phyloP scores from a whole-genome alignment of 2,329 filamentous ascomycete genomes.

The Cryphonectria japonica region DNA sequence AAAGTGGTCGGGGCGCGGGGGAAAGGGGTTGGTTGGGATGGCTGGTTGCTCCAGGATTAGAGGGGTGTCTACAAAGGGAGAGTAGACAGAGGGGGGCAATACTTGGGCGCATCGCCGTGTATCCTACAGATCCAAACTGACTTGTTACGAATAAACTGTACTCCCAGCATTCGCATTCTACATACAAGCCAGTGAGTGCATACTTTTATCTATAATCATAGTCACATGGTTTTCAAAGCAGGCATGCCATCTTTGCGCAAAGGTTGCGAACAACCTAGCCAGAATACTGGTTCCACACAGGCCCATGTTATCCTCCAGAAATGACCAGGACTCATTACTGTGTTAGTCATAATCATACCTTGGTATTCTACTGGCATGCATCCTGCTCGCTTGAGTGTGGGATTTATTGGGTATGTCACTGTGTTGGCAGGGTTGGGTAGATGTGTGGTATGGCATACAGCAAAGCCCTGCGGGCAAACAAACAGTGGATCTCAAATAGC shows the following conservation, averaged over 20 bases:
- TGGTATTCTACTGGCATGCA: too few species aligned
- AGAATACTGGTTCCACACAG: too few species aligned
- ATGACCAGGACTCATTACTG: not conserved
- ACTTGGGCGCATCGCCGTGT: not conserved
- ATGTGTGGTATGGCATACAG: not conserved
- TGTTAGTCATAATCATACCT: too few species aligned
- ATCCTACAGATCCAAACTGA: not conserved
- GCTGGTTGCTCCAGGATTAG: not conserved
- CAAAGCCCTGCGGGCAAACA: not conserved
- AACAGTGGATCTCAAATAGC: not conserved
- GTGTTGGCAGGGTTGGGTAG: not conserved
- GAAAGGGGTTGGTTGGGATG: not conserved
- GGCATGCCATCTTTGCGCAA: too few species aligned
- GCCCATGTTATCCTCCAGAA: too few species aligned
- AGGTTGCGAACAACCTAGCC: not conserved
- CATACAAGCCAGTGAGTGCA: not conserved
- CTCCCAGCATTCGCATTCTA: not conserved
- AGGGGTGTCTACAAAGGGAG: not conserved
- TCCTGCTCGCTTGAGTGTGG: not conserved
- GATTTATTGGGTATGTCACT: not conserved
- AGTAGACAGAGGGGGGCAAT: not conserved
- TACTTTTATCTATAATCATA: not conserved
- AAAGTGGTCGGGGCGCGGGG: not conserved
- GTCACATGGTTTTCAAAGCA: not conserved
- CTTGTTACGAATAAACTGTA: not conserved